Conservation (phyloP, 1,139 yeast genomes). For the Saccharomyces uvarum region DNA sequence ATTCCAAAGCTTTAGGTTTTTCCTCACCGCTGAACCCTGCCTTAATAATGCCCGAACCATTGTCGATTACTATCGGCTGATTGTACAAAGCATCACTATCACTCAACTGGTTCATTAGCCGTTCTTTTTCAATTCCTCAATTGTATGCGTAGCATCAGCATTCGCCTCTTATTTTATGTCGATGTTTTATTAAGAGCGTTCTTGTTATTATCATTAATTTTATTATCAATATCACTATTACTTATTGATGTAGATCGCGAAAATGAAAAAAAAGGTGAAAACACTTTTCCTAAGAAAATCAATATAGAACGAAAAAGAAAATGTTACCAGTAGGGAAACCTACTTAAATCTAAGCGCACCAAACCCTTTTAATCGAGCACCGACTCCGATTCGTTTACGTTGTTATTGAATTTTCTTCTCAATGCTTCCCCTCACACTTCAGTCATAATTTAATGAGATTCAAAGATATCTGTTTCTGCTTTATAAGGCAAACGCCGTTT, state of each 20-base stretch:
- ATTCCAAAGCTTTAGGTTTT: constrained; percentile 49
- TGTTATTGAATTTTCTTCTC: not conserved
- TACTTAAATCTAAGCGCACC: not conserved
- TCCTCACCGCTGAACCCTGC: constrained; percentile 95
- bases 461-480: no score
- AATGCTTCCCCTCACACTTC: not conserved
- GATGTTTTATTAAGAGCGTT: not conserved
- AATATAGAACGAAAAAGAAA: not conserved
- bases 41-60: constrained; percentile 83
- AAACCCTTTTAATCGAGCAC: not conserved
- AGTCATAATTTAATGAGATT: no score
- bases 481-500: no score
- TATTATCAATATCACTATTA: not conserved
- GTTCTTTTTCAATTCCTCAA: not conserved
- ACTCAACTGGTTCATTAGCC: not conserved
- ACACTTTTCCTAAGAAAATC: not conserved
- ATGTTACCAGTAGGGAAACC: not conserved
- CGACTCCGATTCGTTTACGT: not conserved
- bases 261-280: not conserved
- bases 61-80: constrained; percentile 88
- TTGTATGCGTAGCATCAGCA: not conserved
- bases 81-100: constrained; percentile 37
- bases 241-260: not conserved
- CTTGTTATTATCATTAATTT: not conserved
- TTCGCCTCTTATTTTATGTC: not conserved